Evolutionary conservation across 495 filamentous ascomycete species (phyloP).

Genomic region (Venustampulla echinocandica): DNA sequence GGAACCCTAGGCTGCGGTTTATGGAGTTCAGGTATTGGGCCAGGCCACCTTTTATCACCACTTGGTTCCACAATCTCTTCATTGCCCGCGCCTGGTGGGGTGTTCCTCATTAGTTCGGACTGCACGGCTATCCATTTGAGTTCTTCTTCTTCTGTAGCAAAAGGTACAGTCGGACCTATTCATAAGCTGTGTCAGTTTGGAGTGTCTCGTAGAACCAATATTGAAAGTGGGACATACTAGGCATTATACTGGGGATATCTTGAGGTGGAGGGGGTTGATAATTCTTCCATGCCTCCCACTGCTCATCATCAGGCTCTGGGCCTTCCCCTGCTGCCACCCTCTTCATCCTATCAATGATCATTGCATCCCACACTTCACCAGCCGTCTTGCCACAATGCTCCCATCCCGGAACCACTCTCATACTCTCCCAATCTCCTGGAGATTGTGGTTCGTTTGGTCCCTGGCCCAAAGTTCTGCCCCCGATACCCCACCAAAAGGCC

Average conservation of each 20-base stretch:
- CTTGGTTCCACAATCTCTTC: not conserved
- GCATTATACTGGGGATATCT: no score
- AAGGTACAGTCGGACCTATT: not conserved
- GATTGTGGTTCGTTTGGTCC: not conserved
- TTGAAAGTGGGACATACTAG: no score
- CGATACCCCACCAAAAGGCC: conserved; percentile 17
- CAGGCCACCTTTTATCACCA: no score
- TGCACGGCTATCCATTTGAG: conserved; percentile 7
- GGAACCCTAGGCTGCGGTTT: no score
- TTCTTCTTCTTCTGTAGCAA: conserved; percentile 8
- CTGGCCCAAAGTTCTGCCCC: conserved; percentile 11
- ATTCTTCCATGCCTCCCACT: conserved; percentile 12
- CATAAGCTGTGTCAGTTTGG: no score
- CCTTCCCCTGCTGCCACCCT: conserved; percentile 6
- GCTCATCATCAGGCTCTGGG: conserved; percentile 10
- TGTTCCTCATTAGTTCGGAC: no score
- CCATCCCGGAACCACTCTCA: conserved; percentile 11
- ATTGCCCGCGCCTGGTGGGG: not conserved
- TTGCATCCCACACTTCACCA: conserved; percentile 17
- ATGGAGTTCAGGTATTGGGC: no score
- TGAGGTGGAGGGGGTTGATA: no score
- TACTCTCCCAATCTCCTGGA: conserved; percentile 4
- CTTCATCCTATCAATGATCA: conserved; percentile 13
- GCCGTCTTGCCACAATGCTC: conserved; percentile 10
- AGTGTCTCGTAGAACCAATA: no score